These are phyloP conservation scores for Nicotiana attenuata DNA, from an alignment of 257 asterid genomes.

Conservation along the genomic window DNA sequence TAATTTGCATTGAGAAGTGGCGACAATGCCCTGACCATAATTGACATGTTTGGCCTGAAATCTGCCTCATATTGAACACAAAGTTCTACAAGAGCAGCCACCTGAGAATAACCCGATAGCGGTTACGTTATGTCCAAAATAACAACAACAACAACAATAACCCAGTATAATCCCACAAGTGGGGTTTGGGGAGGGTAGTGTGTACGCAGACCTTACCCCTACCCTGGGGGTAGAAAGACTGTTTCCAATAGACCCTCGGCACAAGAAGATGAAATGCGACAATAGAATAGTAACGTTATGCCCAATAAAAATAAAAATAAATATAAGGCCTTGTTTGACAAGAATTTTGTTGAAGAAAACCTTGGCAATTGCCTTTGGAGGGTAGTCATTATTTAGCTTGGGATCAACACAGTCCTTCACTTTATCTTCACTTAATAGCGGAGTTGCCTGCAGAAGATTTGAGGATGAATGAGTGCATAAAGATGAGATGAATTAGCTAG, in stretches of 20 bases:
- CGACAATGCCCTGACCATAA: constrained; percentile 81
- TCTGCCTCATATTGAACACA: constrained; percentile 87
- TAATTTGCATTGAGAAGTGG: constrained; percentile 56
- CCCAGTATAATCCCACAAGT: too few species aligned
- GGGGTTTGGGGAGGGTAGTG: too few species aligned
- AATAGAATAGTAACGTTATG: too few species aligned
- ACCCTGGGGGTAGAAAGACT: too few species aligned
- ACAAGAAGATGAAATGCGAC: too few species aligned
- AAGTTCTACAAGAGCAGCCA: constrained; percentile 91
- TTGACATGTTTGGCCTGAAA: constrained; percentile 84
- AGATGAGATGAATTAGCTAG: background rate
- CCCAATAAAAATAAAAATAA: background rate
- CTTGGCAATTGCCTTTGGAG: constrained; percentile 78
- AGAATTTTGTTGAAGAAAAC: constrained; percentile 19
- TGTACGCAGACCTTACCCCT: too few species aligned
- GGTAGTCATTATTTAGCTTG: constrained; percentile 59
- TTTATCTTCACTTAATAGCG: constrained; percentile 80
- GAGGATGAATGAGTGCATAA: background rate
- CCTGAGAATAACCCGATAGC: constrained; percentile 25
- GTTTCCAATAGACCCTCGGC: too few species aligned
- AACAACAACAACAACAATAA: too few species aligned
- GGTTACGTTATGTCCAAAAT: background rate
- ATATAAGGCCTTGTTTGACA: background rate
- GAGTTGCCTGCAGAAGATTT: constrained; percentile 57
- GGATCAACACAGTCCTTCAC: constrained; percentile 80